Conservation (phyloP, 306 rosid species). For the Malus sylvestris region DNA sequence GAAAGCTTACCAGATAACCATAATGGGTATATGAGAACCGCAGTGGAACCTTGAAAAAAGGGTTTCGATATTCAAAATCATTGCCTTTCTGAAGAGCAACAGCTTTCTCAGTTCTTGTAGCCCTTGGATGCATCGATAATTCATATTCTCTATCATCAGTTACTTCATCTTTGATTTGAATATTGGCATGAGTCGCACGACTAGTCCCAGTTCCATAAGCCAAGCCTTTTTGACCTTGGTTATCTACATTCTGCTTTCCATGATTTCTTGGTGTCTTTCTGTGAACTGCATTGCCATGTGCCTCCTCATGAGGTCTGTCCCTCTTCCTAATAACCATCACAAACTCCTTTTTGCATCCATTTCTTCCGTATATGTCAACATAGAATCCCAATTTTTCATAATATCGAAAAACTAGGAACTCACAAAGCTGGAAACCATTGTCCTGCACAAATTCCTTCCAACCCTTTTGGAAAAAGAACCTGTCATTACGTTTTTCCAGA, state of each 20-base stretch:
- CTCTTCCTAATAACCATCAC: background rate
- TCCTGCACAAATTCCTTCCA: background rate
- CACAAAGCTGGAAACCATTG: constrained; percentile 3
- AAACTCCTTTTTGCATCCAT: background rate
- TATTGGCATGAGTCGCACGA: background rate
- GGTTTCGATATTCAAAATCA: too few relatives aligned
- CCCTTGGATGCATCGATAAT: too few relatives aligned
- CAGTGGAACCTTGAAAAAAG: background rate
- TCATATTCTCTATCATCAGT: background rate
- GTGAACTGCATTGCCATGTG: background rate
- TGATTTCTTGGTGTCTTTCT: background rate
- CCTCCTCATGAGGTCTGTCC: background rate
- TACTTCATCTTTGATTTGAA: background rate
- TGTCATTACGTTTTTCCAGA: background rate
- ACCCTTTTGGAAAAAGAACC: background rate
- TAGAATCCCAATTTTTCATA: constrained; percentile 4
- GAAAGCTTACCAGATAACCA: constrained; percentile 10
- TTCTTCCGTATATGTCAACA: constrained; percentile 17
- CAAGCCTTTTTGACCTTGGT: background rate
- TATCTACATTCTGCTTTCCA: background rate
- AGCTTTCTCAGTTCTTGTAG: too few relatives aligned
- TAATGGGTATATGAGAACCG: background rate
- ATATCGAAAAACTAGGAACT: constrained; percentile 20
- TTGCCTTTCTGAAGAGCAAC: too few relatives aligned
- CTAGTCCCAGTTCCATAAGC: background rate